These are phyloP conservation scores for Mycena pura DNA, from an alignment of 768 basidiomycete genomes.

Conservation along the genomic window DNA sequence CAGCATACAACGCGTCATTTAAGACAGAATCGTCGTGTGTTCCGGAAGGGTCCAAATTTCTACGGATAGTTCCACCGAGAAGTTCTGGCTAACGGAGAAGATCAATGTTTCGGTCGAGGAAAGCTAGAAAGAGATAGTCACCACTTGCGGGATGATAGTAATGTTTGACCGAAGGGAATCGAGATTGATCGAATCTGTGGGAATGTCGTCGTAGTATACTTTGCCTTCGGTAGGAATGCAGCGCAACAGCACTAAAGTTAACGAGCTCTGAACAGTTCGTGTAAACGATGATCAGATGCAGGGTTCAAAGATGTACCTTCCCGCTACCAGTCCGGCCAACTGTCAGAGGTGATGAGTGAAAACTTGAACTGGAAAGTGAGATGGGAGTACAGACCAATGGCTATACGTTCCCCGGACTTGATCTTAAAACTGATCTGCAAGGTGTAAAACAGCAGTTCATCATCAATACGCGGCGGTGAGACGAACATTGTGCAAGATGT, in stretches of 20 bases:
- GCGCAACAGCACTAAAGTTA: conserved; percentile 60
- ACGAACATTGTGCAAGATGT: conserved; percentile 59
- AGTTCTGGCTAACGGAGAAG: conserved; percentile 51
- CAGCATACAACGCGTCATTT: conserved; percentile 54
- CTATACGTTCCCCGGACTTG: conserved; percentile 63
- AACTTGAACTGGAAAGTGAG: neutral
- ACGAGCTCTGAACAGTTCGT: conserved; percentile 43
- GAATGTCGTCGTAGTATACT: conserved; percentile 58
- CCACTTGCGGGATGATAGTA: conserved; percentile 66
- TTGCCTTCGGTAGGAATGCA: conserved; percentile 60
- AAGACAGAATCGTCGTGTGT: conserved; percentile 60
- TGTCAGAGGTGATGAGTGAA: conserved; percentile 11
- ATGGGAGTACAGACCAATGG: conserved; percentile 47
- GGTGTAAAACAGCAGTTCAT: neutral
- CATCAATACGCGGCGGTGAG: conserved; percentile 35
- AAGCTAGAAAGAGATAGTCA: conserved; percentile 33
- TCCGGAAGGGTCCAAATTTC: conserved; percentile 67
- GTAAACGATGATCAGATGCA: neutral
- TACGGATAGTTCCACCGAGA: conserved; percentile 60
- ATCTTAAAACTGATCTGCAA: conserved; percentile 33
- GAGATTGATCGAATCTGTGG: conserved; percentile 55
- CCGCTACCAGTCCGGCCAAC: conserved; percentile 69
- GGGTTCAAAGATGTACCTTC: conserved; percentile 37
- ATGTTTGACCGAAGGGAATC: conserved; percentile 58
- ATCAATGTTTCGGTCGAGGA: conserved; percentile 9